These are phyloP conservation scores for Cutaneotrichosporon cutaneum DNA, from an alignment of 1,284 basidiomycete genomes.

Conservation along the genomic window DNA sequence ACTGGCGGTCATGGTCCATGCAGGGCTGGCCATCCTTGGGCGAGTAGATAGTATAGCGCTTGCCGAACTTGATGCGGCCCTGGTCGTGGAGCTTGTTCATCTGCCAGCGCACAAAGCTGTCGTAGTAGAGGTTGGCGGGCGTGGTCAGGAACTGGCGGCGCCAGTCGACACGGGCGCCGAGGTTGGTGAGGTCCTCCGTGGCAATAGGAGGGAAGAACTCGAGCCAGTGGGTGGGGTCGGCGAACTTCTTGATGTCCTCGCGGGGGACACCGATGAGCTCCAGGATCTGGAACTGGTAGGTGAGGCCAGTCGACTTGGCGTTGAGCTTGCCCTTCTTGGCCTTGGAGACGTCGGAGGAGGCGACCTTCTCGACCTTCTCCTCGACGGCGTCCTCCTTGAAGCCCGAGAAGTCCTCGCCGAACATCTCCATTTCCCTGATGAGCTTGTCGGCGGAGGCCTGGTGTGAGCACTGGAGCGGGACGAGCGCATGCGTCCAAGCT, in stretches of 20 bases:
- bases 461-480: constrained; percentile 56
- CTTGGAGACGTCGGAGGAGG: constrained; percentile 59
- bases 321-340: constrained; percentile 95
- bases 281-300: constrained; percentile 99
- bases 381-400: constrained; percentile 58
- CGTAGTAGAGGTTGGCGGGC: constrained; percentile 95
- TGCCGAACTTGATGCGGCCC: constrained; percentile 94
- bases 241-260: constrained; percentile 90
- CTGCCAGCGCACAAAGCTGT: constrained; percentile 97
- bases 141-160: constrained; percentile 89
- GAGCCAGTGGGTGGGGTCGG: constrained; percentile 90
- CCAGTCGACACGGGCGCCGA: constrained; percentile 98
- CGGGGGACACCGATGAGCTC: constrained; percentile 86
- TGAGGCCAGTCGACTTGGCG: constrained; percentile 89
- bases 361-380: constrained; percentile 39
- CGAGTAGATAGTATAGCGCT: constrained; percentile 98
- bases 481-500: no score
- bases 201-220: constrained; percentile 96
- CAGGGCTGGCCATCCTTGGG: constrained; percentile 99
- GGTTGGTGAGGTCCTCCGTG: constrained; percentile 77
- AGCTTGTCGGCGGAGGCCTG: constrained; percentile 89
- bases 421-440: constrained; percentile 94
- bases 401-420: constrained; percentile 83
- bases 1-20: constrained; percentile 98
- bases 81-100: constrained; percentile 85